Evolutionary conservation across 495 filamentous ascomycete species (phyloP).

Genomic region (Xylaria castorea): DNA sequence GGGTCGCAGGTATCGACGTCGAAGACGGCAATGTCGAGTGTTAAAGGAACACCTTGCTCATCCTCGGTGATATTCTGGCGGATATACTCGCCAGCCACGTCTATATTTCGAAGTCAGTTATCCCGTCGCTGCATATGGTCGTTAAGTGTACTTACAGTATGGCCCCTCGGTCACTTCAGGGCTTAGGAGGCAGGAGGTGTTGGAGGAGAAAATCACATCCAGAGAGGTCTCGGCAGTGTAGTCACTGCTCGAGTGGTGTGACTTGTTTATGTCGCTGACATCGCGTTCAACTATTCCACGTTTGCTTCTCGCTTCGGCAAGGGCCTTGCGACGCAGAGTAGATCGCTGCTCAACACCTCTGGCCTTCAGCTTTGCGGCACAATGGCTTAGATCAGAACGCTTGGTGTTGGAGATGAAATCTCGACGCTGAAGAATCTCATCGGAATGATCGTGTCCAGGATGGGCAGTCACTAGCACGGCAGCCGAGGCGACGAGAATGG

Average conservation of each 20-base stretch:
- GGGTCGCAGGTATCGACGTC: constrained; percentile 66
- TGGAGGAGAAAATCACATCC: constrained; percentile 55
- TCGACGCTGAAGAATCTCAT: constrained; percentile 53
- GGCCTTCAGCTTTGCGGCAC: constrained; percentile 48
- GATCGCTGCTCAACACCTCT: not conserved
- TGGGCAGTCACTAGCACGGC: constrained; percentile 41
- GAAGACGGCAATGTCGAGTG: constrained; percentile 66
- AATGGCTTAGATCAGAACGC: constrained; percentile 51
- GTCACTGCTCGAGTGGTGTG: constrained; percentile 42
- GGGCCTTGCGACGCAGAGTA: not conserved
- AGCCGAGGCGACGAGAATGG: not conserved
- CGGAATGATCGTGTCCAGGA: constrained; percentile 53
- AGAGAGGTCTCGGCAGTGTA: constrained; percentile 53
- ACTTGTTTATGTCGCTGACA: constrained; percentile 21
- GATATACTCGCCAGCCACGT: constrained; percentile 49
- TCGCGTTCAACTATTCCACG: constrained; percentile 30
- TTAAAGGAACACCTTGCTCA: constrained; percentile 61
- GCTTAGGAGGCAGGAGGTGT: constrained; percentile 60
- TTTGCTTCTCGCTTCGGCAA: constrained; percentile 11
- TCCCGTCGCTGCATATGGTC: not conserved
- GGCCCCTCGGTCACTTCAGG: constrained; percentile 64
- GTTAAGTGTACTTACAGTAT: constrained; percentile 48
- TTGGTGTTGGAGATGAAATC: constrained; percentile 46
- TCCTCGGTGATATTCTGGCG: constrained; percentile 62
- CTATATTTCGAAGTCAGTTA: not conserved